Evolutionary conservation across 371 early-diverging fungal genomes (phyloP).

Genomic region (Blakeslea trispora): DNA sequence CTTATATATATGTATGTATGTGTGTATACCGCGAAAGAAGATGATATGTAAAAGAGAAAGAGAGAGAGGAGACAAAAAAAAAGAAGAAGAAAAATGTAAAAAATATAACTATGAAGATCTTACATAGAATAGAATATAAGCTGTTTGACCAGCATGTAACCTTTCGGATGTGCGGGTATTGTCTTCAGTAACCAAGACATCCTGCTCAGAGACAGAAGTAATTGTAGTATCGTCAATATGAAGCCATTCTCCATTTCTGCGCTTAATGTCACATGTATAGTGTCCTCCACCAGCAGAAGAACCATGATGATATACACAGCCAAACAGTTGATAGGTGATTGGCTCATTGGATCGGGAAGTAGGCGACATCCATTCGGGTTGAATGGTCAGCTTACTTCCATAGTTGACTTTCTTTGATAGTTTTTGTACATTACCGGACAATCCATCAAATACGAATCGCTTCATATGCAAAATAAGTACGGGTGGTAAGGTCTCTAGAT

Average conservation of each 20-base stretch:
- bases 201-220: constrained; percentile 59
- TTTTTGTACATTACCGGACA: constrained; percentile 79
- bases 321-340: constrained; percentile 60
- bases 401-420: constrained; percentile 83
- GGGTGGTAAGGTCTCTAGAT: constrained; percentile 85
- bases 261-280: constrained; percentile 92
- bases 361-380: constrained; percentile 69
- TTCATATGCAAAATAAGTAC: constrained; percentile 94
- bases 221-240: constrained; percentile 90
- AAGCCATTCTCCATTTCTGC: constrained; percentile 82
- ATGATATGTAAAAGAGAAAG: background rate
- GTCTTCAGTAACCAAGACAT: constrained; percentile 62
- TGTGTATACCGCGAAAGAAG: background rate
- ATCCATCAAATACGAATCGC: constrained; percentile 84
- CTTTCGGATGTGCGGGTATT: constrained; percentile 47
- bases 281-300: constrained; percentile 90
- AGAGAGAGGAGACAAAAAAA: no score
- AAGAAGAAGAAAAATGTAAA: background rate
- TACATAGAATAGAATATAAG: constrained; percentile 54
- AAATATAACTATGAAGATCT: constrained; percentile 23
- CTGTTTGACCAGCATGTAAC: constrained; percentile 45
- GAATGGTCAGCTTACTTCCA: constrained; percentile 64
- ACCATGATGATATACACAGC: constrained; percentile 94
- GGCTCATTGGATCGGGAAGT: constrained; percentile 38
- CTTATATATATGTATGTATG: no score